Evolutionary conservation across 2,329 filamentous ascomycete genomes (phyloP), one percentile per base, ranked within the genome.

Genomic region (Penicillium sp.): DNA sequence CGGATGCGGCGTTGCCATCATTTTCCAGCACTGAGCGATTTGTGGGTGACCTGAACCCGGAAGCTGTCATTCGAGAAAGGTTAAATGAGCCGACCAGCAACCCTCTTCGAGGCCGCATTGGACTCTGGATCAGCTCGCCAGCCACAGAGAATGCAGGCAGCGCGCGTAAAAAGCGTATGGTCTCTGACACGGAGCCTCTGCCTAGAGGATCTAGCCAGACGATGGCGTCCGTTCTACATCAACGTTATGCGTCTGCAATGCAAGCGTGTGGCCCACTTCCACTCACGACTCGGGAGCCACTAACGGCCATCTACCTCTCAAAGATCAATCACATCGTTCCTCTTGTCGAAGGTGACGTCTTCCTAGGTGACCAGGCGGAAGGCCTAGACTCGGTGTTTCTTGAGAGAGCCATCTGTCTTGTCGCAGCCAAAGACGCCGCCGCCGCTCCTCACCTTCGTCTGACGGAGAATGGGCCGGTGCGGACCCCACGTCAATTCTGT

Each of bases 1-100:
- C 48, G 33, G 42, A 43, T 29, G 47, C 52, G 29, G 40, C 45
- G 4, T 47, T 53, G 9, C 44, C 48, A 9, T 46, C 55, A 3
- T 47, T 46, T 25, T 49, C 55, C 6, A 50, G 39, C 24, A 58
- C 60, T 31, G 64, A 66, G 44, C 64, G 68, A 15, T 72, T 72
- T 42, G 69, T 73, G 20, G 69, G 70, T 27, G 68, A 73, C 45
- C 58, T 71, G 2, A 72, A 72, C 45, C 70, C 70, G 6, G 70
- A 73, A 57, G 66, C 70, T 28, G 58, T 70, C 6, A 67, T 73
- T 47, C 60, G 64, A 15, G 68, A 70, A 44, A 60, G 56, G 41
- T 40, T 69, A 10, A 53, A 65, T 39, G 62, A 56, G 20, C 38
- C 60, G 6, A 49, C 48, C 20, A 56, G 55, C 7, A 63, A 46